Conservation (phyloP, 257 asterid genomes). For the Thymus mandschuricus region DNA sequence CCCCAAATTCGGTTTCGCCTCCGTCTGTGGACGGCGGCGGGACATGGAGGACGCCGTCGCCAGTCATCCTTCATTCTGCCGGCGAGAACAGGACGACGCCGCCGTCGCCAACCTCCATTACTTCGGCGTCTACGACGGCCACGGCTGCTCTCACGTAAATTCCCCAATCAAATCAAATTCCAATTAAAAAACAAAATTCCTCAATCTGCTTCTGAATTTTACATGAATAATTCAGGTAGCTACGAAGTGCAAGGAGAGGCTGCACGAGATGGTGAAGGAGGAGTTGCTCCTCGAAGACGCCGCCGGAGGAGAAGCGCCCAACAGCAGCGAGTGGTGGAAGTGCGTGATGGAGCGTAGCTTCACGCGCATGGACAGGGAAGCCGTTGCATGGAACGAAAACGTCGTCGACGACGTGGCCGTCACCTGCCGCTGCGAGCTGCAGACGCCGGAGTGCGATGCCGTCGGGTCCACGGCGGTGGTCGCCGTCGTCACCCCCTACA, state of each 20-base stretch:
- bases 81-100: constrained; percentile 13
- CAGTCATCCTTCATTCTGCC: constrained; percentile 51
- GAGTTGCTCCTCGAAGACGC: constrained; percentile 32
- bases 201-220: background rate
- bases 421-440: constrained; percentile 82
- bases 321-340: constrained; percentile 35
- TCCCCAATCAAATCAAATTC: too few relatives aligned
- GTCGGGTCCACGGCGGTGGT: constrained; percentile 99
- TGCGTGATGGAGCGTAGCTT: constrained; percentile 67
- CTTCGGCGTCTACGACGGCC: constrained; percentile 94
- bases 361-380: constrained; percentile 77
- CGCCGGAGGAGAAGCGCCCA: constrained; percentile 18
- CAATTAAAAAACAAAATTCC: too few relatives aligned
- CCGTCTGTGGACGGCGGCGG: constrained; percentile 84
- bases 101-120: constrained; percentile 47
- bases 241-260: constrained; percentile 70
- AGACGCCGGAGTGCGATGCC: constrained; percentile 88
- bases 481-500: constrained; percentile 69
- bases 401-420: constrained; percentile 16
- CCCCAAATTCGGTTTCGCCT: constrained; percentile 67
- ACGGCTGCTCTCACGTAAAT: constrained; percentile 95
- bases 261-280: constrained; percentile 83
- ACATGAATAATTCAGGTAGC: constrained; percentile 62
- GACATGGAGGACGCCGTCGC: constrained; percentile 97
- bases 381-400: constrained; percentile 38